Conservation (phyloP, 306 rosid species). For the Comarum palustre region DNA sequence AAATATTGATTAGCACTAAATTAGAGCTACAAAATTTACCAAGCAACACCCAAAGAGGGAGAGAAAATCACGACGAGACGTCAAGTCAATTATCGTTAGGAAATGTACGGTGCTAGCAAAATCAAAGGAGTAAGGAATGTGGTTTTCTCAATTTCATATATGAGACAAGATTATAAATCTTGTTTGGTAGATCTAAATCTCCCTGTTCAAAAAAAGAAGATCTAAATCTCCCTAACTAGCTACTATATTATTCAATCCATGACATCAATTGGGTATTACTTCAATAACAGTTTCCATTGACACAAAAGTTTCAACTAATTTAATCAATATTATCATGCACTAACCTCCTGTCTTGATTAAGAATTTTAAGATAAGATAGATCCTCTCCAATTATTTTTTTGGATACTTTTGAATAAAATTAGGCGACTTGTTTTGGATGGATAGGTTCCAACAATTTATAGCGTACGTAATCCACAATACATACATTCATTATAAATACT, state of each 20-base stretch:
- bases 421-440: background rate
- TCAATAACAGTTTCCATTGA: constrained; percentile 8
- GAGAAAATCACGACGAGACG: background rate
- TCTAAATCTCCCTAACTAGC: no score
- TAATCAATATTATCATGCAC: constrained; percentile 2
- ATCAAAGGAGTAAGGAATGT: background rate
- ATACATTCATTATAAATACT: no score
- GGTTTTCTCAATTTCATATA: background rate
- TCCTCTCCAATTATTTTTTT: background rate
- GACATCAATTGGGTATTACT: background rate
- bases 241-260: background rate
- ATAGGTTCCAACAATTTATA: background rate
- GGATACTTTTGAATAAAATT: background rate
- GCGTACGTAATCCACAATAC: background rate
- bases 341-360: constrained; percentile 4
- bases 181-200: background rate
- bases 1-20: background rate
- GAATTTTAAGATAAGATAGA: background rate
- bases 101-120: background rate
- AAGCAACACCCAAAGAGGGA: no score
- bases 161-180: background rate
- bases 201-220: no score
- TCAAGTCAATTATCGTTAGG: background rate
- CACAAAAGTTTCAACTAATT: constrained; percentile 11
- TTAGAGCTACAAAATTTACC: background rate